Conservation (phyloP, 768 basidiomycete species). For the Hypholoma fasciculare region DNA sequence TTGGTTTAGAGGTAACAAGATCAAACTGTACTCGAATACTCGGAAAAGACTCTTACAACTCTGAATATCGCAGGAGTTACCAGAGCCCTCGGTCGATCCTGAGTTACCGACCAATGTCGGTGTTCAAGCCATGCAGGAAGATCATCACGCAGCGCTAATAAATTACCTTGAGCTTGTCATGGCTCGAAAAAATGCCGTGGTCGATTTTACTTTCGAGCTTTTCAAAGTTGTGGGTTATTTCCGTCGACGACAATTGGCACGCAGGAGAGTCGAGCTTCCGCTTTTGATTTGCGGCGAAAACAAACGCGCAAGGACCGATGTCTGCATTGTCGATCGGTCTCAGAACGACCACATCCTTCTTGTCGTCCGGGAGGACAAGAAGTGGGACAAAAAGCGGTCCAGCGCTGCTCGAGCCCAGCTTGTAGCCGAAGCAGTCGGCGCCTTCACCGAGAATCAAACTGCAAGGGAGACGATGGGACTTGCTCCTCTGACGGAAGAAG, state of each 20-base stretch:
- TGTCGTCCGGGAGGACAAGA: conserved; percentile 26
- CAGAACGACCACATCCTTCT: conserved; percentile 22
- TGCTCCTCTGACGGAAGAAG: not conserved
- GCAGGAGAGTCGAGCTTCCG: conserved; percentile 22
- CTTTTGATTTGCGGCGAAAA: conserved; percentile 28
- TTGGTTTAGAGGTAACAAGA: conserved; percentile 18
- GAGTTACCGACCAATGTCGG: conserved; percentile 22
- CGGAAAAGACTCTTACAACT: not conserved
- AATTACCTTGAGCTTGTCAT: conserved; percentile 8
- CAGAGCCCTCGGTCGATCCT: conserved; percentile 22
- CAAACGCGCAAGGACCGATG: conserved; percentile 24
- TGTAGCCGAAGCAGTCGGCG: conserved; percentile 23
- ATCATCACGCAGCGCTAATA: conserved; percentile 14
- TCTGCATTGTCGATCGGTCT: conserved; percentile 27
- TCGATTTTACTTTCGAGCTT: conserved; percentile 29
- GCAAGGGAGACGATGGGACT: not conserved
- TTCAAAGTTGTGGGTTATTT: conserved; percentile 26
- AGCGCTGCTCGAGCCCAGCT: conserved; percentile 21
- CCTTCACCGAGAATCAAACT: conserved; percentile 22
- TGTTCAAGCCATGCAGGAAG: conserved; percentile 22
- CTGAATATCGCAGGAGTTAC: conserved; percentile 12
- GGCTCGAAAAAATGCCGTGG: conserved; percentile 25
- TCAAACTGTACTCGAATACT: not conserved
- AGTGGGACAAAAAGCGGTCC: conserved; percentile 3
- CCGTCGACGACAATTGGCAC: conserved; percentile 16